Base-by-base conservation (phyloP, 768 basidiomycete genomes). In the Lentinula sp. region DNA sequence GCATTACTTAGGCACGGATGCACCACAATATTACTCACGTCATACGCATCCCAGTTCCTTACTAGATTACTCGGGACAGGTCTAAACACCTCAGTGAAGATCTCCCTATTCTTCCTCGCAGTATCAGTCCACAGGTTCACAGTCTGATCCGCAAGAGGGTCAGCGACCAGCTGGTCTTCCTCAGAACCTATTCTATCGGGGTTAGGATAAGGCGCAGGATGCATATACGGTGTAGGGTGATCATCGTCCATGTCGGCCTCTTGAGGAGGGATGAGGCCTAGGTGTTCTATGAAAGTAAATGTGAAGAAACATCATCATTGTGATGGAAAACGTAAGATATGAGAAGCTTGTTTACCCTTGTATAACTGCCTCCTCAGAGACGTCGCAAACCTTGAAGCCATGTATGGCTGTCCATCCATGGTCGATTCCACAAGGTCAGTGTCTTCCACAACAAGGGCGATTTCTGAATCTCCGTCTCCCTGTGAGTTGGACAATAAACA, bases 381-480 rank as follows among this genome's bases (percentile, higher is more conserved):
- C 2, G 93, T 81, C 0, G 96, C 95, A 67, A 98, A 93, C 49
- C 88, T 86, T 31, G 83, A 76, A 0, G 86, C 96, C 70, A 78
- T 72, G 71, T 87, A 92, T 31, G 81, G 80, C 64, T 82, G 70
- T 2, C 94, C 93, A 66, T 93, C 78, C 94, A 97, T 96, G 15
- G 70, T 80, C 3, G 86, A 82, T 31, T 81, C 77, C 43, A 99
- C 77, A 75, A 84, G 77, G 54, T 96, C 92, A 0, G 80, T 74
- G 67, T 99, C 96, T 72, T 98, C 95, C 34, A 97, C 88, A 18
- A 98, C 86, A 7, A 97, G 74, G 6, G 91, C 92, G 64, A 98
- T 96, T 74, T 98, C 97, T 1, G 93, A 96, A 72, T 96, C 94
- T 37, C 93, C 93, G 65, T 96, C 89, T 28, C 95, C 95, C 86